Evolutionary conservation across 2,329 filamentous ascomycete species (phyloP), one percentile per base, ranked within the genome.

Genomic region (Neoscytalidium dimidiatum): DNA sequence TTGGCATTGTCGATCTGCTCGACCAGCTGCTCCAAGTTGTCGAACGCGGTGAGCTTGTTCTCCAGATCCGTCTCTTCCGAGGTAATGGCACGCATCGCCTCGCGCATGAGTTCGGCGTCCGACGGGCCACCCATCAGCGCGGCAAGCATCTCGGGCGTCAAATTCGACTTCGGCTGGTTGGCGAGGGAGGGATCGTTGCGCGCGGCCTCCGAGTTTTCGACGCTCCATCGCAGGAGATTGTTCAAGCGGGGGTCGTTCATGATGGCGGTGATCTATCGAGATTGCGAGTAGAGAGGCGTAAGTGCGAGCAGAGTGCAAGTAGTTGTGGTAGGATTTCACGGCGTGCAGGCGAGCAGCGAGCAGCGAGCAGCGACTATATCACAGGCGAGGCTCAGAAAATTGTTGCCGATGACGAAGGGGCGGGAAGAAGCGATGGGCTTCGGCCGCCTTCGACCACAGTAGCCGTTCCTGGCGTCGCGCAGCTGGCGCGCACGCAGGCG

Each of bases 1-100:
- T 98, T 99, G 66, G 95, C 94, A 77, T 99, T 99, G 83, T 99
- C 95, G 71, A 98, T 88, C 68, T 87, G 88, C 82, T 97, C 93
- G 72, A 97, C 90, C 66, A 97, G 83, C 78, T 96, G 92, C 81
- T 97, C 94, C 68, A 97, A 90, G 81, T 97, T 97, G 85, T 97
- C 94, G 79, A 96, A 96, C 41, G 94, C 94, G 65, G 89, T 86
- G 62, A 96, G 80, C 77, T 92, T 92, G 79, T 92, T 87, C 48
- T 92, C 90, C 57, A 94, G 83, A 3, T 86, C 85, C 64, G 90
- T 81, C 64, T 90, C 84, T 8, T 80, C 69, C 19, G 88, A 87
- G 9, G 83, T 85, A 73, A 97, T 90, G 64, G 91, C 87, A 29
- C 85, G 84, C 88, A 99, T 96, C 68, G 91, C 85, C 61, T 90